Conservation (phyloP, 2,329 filamentous ascomycete species). For the Diaporthe australafricana region DNA sequence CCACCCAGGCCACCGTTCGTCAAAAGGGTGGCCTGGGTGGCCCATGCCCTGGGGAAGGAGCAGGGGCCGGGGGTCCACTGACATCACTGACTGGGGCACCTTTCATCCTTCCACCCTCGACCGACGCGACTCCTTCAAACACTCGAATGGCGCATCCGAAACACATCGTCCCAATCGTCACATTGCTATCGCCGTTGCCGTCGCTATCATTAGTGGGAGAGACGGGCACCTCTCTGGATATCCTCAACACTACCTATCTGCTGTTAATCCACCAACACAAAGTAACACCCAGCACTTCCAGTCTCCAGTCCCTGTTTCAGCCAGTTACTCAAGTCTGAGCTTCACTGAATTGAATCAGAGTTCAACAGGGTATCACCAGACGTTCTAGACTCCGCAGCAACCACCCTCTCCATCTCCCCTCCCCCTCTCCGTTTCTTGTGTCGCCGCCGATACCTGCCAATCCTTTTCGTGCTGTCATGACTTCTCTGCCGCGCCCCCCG, state of each 20-base stretch:
- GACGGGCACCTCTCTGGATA: background rate
- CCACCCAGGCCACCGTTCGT: background rate
- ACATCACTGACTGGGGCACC: slow-evolving; percentile 9
- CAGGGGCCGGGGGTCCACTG: slow-evolving; percentile 2
- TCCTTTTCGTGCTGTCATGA: slow-evolving; percentile 16
- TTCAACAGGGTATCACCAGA: slow-evolving; percentile 7
- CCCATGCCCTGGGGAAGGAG: slow-evolving; percentile 6
- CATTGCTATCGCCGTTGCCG: background rate
- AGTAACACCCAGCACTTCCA: background rate
- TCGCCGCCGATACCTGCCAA: background rate
- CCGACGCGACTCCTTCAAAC: slow-evolving; percentile 32
- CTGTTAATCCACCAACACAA: background rate
- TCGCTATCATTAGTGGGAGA: background rate
- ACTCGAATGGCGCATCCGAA: slow-evolving; percentile 31
- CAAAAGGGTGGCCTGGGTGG: background rate
- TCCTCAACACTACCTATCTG: background rate
- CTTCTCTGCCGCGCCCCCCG: background rate
- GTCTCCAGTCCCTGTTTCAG: background rate
- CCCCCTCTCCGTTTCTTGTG: background rate
- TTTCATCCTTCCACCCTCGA: background rate
- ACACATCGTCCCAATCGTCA: slow-evolving; percentile 27
- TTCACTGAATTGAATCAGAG: background rate
- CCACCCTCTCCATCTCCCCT: background rate
- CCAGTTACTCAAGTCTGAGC: background rate
- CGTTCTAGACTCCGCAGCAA: background rate